Base-by-base conservation (phyloP, 768 basidiomycete species). In the Suillus luteus region DNA sequence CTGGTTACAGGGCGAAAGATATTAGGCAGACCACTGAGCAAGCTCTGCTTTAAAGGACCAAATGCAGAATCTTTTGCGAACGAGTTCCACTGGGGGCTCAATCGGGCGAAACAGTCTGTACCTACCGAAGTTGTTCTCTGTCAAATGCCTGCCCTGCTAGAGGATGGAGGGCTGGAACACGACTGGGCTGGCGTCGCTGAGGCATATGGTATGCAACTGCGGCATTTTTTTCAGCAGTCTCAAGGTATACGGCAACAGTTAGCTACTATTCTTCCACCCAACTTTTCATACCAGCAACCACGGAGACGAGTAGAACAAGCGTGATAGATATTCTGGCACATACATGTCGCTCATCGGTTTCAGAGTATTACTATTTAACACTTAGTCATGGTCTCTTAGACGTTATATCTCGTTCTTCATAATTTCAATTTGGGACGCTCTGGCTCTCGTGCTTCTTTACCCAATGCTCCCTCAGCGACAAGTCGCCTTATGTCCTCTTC, bases 381-480 rank as follows among this genome's bases (percentile, higher is more conserved):
- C 17, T 38, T 57, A 57, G 22, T 14, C 12, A 55, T 24, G 24
- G 27, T 41, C 57, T 11, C 3, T 17, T 5, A 19, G 55, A 58
- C 57, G 41, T 49, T 60, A 59, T 35, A 48, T 60, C 14, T 38
- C 3, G 24, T 60, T 54, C 24, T 31, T 76, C 62, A 76, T 27
- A 72, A 62, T 62, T 71, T 75, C 43, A 66, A 64, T 62, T 71
- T 74, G 61, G 22, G 59, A 62, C 22, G 69, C 63, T 65, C 61
- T 52, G 68, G 61, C 35, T 68, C 70, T 58, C 60, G 71, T 11
- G 67, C 65, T 54, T 75, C 71, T 62, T 77, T 72, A 15, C 80
- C 81, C 59, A 88, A 73, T 11, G 81, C 85, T 24, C 87, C 86
- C 2, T 82, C 80, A 15, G 69, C 66, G 7, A 73, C 70, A 62